Base-by-base conservation (phyloP, 2,329 filamentous ascomycete genomes). In the Talaromyces sp. region DNA sequence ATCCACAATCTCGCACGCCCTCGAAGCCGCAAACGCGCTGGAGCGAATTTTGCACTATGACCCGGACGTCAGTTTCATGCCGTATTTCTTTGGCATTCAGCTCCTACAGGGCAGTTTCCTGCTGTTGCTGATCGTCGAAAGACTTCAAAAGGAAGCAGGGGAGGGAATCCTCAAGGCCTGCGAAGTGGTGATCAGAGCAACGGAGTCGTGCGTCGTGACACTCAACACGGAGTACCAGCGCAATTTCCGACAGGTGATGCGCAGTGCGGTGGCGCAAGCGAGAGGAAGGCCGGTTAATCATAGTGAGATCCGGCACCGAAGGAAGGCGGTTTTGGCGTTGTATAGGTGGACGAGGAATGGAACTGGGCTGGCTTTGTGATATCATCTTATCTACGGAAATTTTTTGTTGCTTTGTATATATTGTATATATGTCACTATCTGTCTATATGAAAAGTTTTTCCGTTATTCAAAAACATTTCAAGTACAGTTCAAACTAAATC, bases 181-280 rank as follows among this genome's bases (percentile, higher is more conserved):
- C 77, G 93, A 97, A 82, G 95, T 91, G 3, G 96, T 97, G 70
- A 91, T 97, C 37, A 87, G 92, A 49, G 93, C 93, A 15, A 93
- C 96, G 70, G 93, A 97, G 78, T 93, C 92, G 5, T 97, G 93
- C 74, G 92, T 96, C 22, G 92, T 95, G 65, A 97, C 93, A 11
- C 83, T 97, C 61, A 95, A 92, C 75, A 96, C 93, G 1, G 93
- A 97, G 76, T 97, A 97, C 78, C 93, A 96, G 90, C 86, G 93
- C 70, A 96, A 96, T 79, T 97, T 97, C 81, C 91, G 92, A 71
- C 94, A 93, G 79, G 93, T 97, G 41, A 97, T 97, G 93, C 90
- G 93, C 59, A 94, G 91, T 67, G 92, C 93, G 35, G 84, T 97
- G 17, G 90, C 92, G 13, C 92, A 96, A 76, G 92, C 96, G 60